These are phyloP conservation scores for Raphanus raphanistrum DNA, from an alignment of 345 rosid species.

Conservation along the genomic window DNA sequence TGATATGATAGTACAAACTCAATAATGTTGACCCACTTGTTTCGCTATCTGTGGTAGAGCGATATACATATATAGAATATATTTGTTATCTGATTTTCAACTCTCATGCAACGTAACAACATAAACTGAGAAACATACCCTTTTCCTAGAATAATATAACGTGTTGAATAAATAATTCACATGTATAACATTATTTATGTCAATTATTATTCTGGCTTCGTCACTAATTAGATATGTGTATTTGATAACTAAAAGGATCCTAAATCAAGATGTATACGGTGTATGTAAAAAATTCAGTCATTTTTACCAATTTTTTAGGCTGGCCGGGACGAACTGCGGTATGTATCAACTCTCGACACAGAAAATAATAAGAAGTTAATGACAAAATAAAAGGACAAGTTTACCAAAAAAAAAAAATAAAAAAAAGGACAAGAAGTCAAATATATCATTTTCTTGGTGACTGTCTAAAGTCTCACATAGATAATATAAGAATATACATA, in stretches of 20 bases:
- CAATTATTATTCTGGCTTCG: not conserved
- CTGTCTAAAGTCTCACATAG: not conserved
- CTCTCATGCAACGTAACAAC: not conserved
- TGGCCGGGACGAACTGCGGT: not conserved
- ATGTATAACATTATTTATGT: not conserved
- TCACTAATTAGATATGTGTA: not conserved
- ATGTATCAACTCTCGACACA: not conserved
- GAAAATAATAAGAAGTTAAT: conserved; percentile 23
- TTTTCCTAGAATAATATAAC: not conserved
- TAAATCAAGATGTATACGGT: not conserved
- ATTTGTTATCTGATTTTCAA: not conserved
- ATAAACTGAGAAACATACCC: not conserved
- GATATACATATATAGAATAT: not conserved
- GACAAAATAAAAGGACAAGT: conserved; percentile 4
- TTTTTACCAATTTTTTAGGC: not conserved
- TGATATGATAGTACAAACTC: not conserved
- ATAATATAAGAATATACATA: not conserved
- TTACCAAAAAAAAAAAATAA: no score
- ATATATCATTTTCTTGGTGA: conserved; percentile 27
- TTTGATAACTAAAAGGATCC: not conserved
- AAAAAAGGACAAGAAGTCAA: conserved; percentile 9
- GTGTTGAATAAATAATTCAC: not conserved
- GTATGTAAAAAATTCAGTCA: not conserved
- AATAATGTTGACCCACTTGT: conserved; percentile 2
- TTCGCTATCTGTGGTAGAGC: not conserved